Conservation (phyloP, 192 early-diverging fungal genomes). For the Haplosporangium gracile region DNA sequence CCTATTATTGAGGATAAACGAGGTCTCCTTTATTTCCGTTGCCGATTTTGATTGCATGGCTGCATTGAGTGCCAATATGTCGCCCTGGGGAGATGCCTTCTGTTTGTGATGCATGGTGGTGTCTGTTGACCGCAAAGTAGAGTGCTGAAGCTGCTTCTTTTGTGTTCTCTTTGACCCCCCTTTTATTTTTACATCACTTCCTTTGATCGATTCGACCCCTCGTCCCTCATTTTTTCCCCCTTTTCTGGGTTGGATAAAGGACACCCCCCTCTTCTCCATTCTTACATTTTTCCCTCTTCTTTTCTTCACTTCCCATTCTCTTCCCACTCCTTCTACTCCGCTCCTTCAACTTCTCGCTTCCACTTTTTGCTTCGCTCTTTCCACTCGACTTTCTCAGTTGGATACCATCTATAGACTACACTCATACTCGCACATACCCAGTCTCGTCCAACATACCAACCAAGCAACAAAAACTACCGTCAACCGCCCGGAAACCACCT, state of each 20-base stretch:
- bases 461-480: neutral
- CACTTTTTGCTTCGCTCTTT: neutral
- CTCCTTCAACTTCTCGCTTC: neutral
- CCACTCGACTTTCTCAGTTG: neutral
- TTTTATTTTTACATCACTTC: neutral
- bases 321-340: neutral
- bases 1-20: neutral
- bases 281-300: neutral
- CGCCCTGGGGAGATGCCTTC: neutral
- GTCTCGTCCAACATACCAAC: neutral
- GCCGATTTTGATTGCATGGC: neutral
- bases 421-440: neutral
- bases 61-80: neutral
- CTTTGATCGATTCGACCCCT: constrained; percentile 5
- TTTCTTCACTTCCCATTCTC: neutral
- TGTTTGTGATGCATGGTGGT: neutral
- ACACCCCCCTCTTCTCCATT: neutral
- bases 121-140: neutral
- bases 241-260: constrained; percentile 7
- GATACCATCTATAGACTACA: too few species aligned
- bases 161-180: neutral
- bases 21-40: constrained; percentile 1
- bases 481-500: neutral
- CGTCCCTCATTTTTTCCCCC: neutral
- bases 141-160: neutral